Conservation (phyloP, 768 basidiomycete genomes). For the Pleurotus salmoneostramineus region DNA sequence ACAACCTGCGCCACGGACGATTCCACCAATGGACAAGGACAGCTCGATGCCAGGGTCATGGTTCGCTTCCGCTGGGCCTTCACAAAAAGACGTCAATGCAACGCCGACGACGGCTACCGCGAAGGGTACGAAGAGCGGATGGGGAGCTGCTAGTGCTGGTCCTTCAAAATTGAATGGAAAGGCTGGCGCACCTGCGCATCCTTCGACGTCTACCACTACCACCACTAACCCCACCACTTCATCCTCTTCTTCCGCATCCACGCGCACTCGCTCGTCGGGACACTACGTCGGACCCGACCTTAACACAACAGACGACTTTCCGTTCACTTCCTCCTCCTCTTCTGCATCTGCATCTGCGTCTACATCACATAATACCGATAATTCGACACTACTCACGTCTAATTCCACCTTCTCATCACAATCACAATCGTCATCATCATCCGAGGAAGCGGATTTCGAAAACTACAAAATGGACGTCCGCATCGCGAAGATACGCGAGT, state of each 20-base stretch:
- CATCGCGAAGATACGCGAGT: constrained; percentile 43
- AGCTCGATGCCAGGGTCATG: background rate
- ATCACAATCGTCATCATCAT: constrained; percentile 21
- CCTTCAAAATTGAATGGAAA: too few species aligned
- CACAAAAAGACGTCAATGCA: background rate
- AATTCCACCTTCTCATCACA: background rate
- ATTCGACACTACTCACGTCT: background rate
- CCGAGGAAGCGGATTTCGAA: constrained; percentile 36
- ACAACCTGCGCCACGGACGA: background rate
- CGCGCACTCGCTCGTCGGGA: constrained; percentile 7
- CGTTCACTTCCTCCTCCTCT: background rate
- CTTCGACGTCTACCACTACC: too few species aligned
- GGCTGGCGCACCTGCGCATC: background rate
- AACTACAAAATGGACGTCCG: constrained; percentile 42
- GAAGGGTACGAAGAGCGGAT: background rate
- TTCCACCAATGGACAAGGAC: background rate
- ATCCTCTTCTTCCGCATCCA: constrained; percentile 2
- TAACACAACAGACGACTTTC: constrained; percentile 11
- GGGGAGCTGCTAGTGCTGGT: background rate
- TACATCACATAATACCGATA: constrained; percentile 13
- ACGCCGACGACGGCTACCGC: background rate
- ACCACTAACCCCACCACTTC: background rate
- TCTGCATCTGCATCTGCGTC: background rate
- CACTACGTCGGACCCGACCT: constrained; percentile 21
- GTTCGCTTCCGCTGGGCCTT: background rate